These are phyloP conservation scores for Thraustochytrium aureum DNA, from an alignment of 352 stramenopile species.

Conservation along the genomic window DNA sequence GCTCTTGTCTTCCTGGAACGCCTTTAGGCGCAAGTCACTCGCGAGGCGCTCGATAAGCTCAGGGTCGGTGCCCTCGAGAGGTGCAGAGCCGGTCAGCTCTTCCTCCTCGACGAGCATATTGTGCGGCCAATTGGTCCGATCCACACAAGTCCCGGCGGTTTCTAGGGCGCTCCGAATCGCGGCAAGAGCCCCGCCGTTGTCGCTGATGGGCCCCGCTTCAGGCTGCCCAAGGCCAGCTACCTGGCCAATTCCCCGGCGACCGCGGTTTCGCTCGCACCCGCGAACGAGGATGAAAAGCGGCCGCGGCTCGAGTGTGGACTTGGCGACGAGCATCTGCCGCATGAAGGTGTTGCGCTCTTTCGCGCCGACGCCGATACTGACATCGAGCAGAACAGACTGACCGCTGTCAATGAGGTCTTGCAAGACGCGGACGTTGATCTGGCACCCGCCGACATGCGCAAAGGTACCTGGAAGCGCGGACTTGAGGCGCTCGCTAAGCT, in stretches of 20 bases:
- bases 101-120: slow-evolving; percentile 31
- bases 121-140: slow-evolving; percentile 4
- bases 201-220: background rate
- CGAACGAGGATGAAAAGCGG: slow-evolving; percentile 69
- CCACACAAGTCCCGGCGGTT: background rate
- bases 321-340: slow-evolving; percentile 66
- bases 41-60: background rate
- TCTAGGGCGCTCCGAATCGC: background rate
- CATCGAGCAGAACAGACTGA: slow-evolving; percentile 70
- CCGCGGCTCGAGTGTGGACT: slow-evolving; percentile 65
- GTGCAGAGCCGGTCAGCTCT: background rate
- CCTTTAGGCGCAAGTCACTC: slow-evolving; percentile 5
- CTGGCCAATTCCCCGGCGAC: slow-evolving; percentile 40
- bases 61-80: background rate
- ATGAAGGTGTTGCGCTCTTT: slow-evolving; percentile 66
- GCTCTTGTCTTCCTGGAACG: slow-evolving; percentile 17
- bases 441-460: slow-evolving; percentile 64
- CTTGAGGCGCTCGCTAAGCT: slow-evolving; percentile 63
- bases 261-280: slow-evolving; percentile 64
- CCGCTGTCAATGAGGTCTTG: slow-evolving; percentile 62
- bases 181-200: background rate
- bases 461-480: slow-evolving; percentile 69
- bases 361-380: slow-evolving; percentile 70
- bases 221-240: background rate
- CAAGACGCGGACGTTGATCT: slow-evolving; percentile 62